Evolutionary conservation across 2,329 filamentous ascomycete species (phyloP), one percentile per base, ranked within the genome.

Genomic region (Colletotrichum gigasporum): DNA sequence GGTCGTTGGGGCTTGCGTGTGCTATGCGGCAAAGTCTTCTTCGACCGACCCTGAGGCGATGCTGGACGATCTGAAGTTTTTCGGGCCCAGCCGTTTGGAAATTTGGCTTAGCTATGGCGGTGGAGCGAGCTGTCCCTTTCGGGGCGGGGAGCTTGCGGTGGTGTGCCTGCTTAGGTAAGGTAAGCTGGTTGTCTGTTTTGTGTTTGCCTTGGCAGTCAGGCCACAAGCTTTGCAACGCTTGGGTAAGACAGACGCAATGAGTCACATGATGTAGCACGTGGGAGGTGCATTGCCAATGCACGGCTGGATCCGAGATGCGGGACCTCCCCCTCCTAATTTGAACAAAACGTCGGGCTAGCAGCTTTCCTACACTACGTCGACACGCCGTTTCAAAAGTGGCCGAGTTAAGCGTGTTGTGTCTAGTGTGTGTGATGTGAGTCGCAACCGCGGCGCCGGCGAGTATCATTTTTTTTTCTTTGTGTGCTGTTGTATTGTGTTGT

Each of bases 1-100:
- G n/a, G 24, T 35, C 18, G 20, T 37, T 42, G 22, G 48, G 14
- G 45, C 53, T 53, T 48, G 54, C 57, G 57, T 22, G 41, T 61
- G 48, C 52, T 44, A 35, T 42, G 32, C 16, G 32, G 32, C 2
- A 14, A 16, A 22, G 28, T 5, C 12, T 44, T 18, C 57, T 30
- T 54, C 4, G 20, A 45, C 20, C 22, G 35, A 42, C 56, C 30
- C 42, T 48, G 47, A 47, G 47, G 47, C 39, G 45, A 34, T 48
- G 52, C 26, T 56, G 53, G n/a, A 56, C 39, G n/a, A 54, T 64
- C 52, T 55, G 61, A 64, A 64, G 61, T 64, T 64, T 64, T 64
- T 64, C 48, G 55, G 50, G 22, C n/a, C n/a, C n/a, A 37, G 39
- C 22, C 26, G 32, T 28, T 59, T 50, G 48, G 35, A 44, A 54